Base-by-base conservation (phyloP, 495 filamentous ascomycete genomes). In the Cudoniella acicularis region DNA sequence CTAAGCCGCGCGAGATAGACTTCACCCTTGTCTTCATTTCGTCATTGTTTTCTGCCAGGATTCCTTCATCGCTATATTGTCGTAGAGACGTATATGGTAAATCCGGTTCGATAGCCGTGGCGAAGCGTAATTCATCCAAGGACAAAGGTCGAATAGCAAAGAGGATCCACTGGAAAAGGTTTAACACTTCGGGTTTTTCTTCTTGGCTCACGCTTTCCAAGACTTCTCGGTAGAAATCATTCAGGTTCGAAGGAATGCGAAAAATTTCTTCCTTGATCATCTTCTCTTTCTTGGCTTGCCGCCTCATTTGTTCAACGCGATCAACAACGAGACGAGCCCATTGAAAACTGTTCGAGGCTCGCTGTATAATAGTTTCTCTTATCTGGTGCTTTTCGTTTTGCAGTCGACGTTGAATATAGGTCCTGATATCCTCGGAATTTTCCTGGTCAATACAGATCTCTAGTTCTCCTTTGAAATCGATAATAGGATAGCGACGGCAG, bases 21-120 rank as follows among this genome's bases (percentile, higher is more conserved):
- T 60, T 49, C 2, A 72, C 49, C 51, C 49, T 48, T 54, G 59
- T 64, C 52, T 56, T 55, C 56, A 70, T 68, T 10, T 36, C 56
- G 20, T 41, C 60, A 13, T 57, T 45, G 20, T 8, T 67, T 87
- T 92, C 75, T 96, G 92, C 94, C 95, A 98, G 79, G 89, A 98
- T 64, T 83, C 87, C 49, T 60, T 59, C 49, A 62, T 6, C 6
- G 13, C 43, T n/a, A 41, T 16, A 41, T 9, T 41, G 36, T 9
- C 3, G 11, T 46, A 21, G 4, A 3, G 6, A 8, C n/a, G 8
- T 46, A 9, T 16, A 3, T n/a, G 18, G 11, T 21, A 16, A 17
- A 41, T 41, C 36, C 36, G 16, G 36, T 9, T 41, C 36, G 36
- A 41, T 9, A 10, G 61, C 50, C 64, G 74, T 53, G 1, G 73